A percentile compares a stretch with the other conserved stretches of the same genome.
Evolutionary conservation across 441 rosid genomes (phyloP).

Genomic region (Populus trichocarpa): DNA sequence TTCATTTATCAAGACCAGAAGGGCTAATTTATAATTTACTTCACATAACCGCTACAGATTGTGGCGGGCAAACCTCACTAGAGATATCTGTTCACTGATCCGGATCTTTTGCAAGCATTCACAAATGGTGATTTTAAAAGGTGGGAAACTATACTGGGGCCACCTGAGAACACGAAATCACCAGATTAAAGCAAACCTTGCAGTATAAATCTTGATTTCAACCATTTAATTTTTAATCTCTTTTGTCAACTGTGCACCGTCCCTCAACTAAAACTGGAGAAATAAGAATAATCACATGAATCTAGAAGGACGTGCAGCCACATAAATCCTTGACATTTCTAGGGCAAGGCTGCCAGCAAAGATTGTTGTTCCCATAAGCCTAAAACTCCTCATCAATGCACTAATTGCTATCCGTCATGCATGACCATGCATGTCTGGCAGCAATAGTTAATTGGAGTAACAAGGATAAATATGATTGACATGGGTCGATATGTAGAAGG

Average conservation of each 20-base stretch:
- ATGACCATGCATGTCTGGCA: not conserved
- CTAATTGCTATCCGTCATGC: not conserved
- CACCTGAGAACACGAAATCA: conserved; percentile 50
- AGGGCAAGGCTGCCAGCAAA: not conserved
- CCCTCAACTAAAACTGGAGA: not conserved
- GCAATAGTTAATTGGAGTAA: not conserved
- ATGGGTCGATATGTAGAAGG: not conserved
- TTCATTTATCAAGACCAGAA: no score
- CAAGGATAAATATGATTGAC: not conserved
- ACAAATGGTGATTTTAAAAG: conserved; percentile 51
- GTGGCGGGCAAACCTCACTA: conserved; percentile 50
- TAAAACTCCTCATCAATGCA: not conserved
- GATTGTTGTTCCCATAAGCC: not conserved
- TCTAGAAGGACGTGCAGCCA: not conserved
- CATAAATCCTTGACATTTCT: not conserved
- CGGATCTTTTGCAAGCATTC: conserved; percentile 59
- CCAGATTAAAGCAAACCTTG: conserved; percentile 2
- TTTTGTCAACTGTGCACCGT: not conserved
- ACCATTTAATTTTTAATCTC: not conserved
- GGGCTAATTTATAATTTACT: no score
- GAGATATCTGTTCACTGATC: conserved; percentile 68
- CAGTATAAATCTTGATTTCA: not conserved
- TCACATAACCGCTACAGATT: conserved; percentile 14
- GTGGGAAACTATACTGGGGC: conserved; percentile 73
- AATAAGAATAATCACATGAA: not conserved